phyloP scores from a whole-genome alignment of 1,284 basidiomycete species.

The Cutaneotrichosporon mucoides region DNA sequence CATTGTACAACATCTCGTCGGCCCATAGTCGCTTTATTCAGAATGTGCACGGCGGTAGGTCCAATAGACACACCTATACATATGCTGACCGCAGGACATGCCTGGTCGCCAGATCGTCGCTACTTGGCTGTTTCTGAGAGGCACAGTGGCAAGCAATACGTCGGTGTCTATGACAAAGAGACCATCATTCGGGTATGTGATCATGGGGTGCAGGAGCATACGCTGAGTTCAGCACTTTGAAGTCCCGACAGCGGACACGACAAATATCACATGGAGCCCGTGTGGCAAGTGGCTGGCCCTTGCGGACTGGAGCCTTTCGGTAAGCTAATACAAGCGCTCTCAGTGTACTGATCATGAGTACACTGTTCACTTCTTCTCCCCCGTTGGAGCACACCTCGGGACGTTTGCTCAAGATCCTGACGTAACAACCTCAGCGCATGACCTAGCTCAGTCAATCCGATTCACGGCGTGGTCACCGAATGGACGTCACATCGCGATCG shows the following conservation, averaged over 20 bases:
- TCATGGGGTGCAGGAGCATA: slow-evolving; percentile 4
- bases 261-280: slow-evolving; percentile 72
- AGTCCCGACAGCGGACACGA: slow-evolving; percentile 67
- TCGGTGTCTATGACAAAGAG: slow-evolving; percentile 75
- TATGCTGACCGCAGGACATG: slow-evolving; percentile 56
- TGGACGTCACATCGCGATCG: slow-evolving; percentile 7
- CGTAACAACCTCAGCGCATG: not conserved
- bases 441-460: slow-evolving; percentile 55
- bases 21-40: slow-evolving; percentile 54
- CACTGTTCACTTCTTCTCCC: slow-evolving; percentile 69
- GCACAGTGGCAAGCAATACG: slow-evolving; percentile 75
- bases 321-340: slow-evolving; percentile 31
- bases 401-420: slow-evolving; percentile 57
- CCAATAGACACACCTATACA: no score
- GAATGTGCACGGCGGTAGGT: slow-evolving; percentile 3
- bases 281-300: slow-evolving; percentile 72
- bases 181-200: slow-evolving; percentile 65
- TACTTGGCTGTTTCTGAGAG: slow-evolving; percentile 78
- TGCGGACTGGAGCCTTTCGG: slow-evolving; percentile 77
- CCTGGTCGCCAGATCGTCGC: slow-evolving; percentile 70
- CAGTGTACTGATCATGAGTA: slow-evolving; percentile 56
- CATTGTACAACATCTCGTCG: slow-evolving; percentile 70
- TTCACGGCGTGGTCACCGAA: slow-evolving; percentile 71
- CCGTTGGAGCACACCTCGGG: slow-evolving; percentile 65
- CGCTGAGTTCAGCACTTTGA: slow-evolving; percentile 63